phyloP scores from a whole-genome alignment of 2,329 filamentous ascomycete genomes.

The Hymenotorrendiella dingleyae region DNA sequence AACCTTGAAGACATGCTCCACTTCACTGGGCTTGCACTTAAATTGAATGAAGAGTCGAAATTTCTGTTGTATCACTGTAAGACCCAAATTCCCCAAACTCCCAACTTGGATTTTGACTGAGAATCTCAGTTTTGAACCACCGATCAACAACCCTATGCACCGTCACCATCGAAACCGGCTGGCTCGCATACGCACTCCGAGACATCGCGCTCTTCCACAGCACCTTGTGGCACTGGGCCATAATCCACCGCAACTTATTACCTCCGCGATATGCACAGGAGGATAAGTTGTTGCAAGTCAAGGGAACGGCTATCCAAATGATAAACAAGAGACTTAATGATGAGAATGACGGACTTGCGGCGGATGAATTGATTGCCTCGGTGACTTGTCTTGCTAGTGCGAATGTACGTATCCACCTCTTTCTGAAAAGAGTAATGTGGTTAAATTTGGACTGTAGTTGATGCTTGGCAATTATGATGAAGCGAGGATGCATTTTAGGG shows the following conservation, averaged over 20 bases:
- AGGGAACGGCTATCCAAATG: neutral
- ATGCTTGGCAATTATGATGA: constrained; percentile 3
- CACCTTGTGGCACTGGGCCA: constrained; percentile 5
- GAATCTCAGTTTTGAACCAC: constrained; percentile 1
- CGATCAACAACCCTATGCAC: constrained; percentile 5
- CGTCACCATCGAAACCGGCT: constrained; percentile 2
- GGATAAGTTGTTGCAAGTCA: neutral
- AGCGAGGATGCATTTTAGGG: constrained; percentile 2
- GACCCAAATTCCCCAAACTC: neutral
- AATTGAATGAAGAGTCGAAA: neutral
- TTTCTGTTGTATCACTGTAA: constrained; percentile 5
- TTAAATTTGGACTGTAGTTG: no score
- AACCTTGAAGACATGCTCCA: neutral
- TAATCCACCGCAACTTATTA: neutral
- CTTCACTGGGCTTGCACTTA: neutral
- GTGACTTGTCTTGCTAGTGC: constrained; percentile 6
- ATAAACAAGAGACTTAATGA: neutral
- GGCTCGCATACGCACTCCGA: constrained; percentile 4
- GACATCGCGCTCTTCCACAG: neutral
- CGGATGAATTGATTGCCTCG: constrained; percentile 2
- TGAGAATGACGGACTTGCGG: neutral
- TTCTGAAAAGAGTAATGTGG: neutral
- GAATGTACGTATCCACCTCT: neutral
- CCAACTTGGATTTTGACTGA: no score
- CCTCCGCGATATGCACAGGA: neutral